Evolutionary conservation across 2,329 filamentous ascomycete genomes (phyloP).

Genomic region (Pyrenochaeta sp.): DNA sequence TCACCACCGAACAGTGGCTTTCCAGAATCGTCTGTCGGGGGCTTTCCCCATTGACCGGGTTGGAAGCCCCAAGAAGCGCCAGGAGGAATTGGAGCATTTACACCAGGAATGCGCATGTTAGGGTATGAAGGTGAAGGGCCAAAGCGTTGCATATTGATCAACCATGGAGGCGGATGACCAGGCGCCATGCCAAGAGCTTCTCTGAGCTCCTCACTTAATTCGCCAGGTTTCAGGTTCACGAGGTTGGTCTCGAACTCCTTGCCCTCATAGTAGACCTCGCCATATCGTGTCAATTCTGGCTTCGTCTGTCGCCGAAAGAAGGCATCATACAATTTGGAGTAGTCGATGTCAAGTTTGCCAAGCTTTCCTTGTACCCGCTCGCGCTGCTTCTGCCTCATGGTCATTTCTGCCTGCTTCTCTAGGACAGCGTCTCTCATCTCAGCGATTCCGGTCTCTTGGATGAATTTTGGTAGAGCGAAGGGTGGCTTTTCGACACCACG

Average conservation of each 20-base stretch:
- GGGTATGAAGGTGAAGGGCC: slow-evolving; percentile 95
- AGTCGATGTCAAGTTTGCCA: slow-evolving; percentile 97
- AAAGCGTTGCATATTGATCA: slow-evolving; percentile 95
- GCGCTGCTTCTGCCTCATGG: slow-evolving; percentile 92
- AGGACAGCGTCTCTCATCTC: slow-evolving; percentile 98
- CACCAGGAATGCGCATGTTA: slow-evolving; percentile 89
- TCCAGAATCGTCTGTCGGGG: slow-evolving; percentile 92
- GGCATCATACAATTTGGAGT: slow-evolving; percentile 96
- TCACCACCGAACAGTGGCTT: slow-evolving; percentile 92
- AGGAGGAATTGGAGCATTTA: slow-evolving; percentile 90
- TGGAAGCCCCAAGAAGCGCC: slow-evolving; percentile 95
- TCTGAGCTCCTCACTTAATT: slow-evolving; percentile 86
- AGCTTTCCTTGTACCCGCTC: slow-evolving; percentile 95
- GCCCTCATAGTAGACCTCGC: slow-evolving; percentile 99
- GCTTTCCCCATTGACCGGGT: slow-evolving; percentile 94
- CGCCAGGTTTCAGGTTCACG: slow-evolving; percentile 86
- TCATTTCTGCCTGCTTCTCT: slow-evolving; percentile 93
- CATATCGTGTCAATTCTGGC: slow-evolving; percentile 90
- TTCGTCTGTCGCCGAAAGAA: slow-evolving; percentile 99
- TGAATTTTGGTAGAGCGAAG: slow-evolving; percentile 93
- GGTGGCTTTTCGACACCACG: slow-evolving; percentile 94
- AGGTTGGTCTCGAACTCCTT: slow-evolving; percentile 98
- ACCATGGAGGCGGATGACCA: slow-evolving; percentile 92
- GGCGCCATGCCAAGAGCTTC: slow-evolving; percentile 94
- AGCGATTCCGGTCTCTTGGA: slow-evolving; percentile 94